Evolutionary conservation across 2,329 filamentous ascomycete genomes (phyloP).

Genomic region (Cercospora berteroae): DNA sequence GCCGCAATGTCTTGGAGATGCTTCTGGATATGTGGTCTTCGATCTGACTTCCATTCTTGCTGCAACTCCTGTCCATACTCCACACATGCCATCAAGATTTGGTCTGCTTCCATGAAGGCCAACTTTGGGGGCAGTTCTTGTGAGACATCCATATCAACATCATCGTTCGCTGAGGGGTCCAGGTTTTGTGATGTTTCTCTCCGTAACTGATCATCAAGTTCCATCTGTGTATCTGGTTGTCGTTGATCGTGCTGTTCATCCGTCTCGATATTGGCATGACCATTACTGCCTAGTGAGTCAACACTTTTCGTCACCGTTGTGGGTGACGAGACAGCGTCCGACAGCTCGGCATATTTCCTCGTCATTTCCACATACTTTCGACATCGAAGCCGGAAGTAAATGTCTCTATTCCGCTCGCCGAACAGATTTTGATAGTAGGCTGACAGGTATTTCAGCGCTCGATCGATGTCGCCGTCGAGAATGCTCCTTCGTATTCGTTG

Average conservation of each 20-base stretch:
- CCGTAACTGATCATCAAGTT: constrained; percentile 55
- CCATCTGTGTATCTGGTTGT: constrained; percentile 51
- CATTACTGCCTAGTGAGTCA: constrained; percentile 33
- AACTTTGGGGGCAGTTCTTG: constrained; percentile 33
- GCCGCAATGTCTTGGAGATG: constrained; percentile 83
- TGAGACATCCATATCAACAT: constrained; percentile 36
- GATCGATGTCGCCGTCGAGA: constrained; percentile 87
- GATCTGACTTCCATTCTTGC: constrained; percentile 71
- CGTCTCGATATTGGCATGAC: constrained; percentile 21
- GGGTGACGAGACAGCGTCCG: constrained; percentile 42
- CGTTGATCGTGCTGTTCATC: constrained; percentile 47
- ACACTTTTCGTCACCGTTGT: constrained; percentile 30
- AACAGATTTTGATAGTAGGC: constrained; percentile 78
- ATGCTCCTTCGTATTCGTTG: constrained; percentile 82
- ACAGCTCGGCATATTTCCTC: constrained; percentile 66
- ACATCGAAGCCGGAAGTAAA: constrained; percentile 84
- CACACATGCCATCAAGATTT: constrained; percentile 68
- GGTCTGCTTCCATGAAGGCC: constrained; percentile 37
- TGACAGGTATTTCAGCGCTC: constrained; percentile 77
- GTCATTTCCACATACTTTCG: constrained; percentile 97
- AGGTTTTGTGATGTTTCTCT: constrained; percentile 29
- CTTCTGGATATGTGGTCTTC: constrained; percentile 66
- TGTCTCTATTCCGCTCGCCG: constrained; percentile 65
- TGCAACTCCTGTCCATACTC: constrained; percentile 76
- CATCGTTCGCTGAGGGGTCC: constrained; percentile 31